phyloP scores from a whole-genome alignment of 345 rosid genomes.

The Cochlearia excelsa region DNA sequence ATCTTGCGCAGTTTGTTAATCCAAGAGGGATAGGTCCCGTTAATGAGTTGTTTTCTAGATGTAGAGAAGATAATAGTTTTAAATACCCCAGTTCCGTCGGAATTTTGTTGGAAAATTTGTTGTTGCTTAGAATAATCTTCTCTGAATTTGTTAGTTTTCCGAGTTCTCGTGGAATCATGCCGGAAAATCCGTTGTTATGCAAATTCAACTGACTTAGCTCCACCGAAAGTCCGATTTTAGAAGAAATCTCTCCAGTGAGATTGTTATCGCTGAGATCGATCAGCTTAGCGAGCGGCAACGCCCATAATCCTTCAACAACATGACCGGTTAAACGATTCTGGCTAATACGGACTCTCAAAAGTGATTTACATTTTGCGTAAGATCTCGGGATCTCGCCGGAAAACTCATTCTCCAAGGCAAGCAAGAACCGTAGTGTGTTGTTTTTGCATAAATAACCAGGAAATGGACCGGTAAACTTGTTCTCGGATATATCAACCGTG shows the following conservation, averaged over 20 bases:
- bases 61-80: constrained; percentile 58
- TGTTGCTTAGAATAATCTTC: constrained; percentile 57
- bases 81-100: constrained; percentile 55
- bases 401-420: constrained; percentile 61
- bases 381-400: constrained; percentile 65
- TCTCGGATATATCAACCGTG: constrained; percentile 79
- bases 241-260: constrained; percentile 59
- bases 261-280: constrained; percentile 68
- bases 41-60: constrained; percentile 63
- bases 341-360: constrained; percentile 59
- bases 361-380: constrained; percentile 60
- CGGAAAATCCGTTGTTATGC: constrained; percentile 64
- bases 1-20: constrained; percentile 44
- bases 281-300: constrained; percentile 51
- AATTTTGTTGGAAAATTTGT: constrained; percentile 55
- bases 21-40: constrained; percentile 58
- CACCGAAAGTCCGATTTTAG: constrained; percentile 46
- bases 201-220: constrained; percentile 51
- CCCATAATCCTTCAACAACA: constrained; percentile 65
- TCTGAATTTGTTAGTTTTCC: constrained; percentile 53
- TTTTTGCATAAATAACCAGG: constrained; percentile 66
- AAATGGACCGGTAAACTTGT: constrained; percentile 64
- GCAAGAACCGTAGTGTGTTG: constrained; percentile 44
- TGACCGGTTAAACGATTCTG: constrained; percentile 57
- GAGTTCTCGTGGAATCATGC: constrained; percentile 58